These are phyloP conservation scores for Aleurites moluccanus DNA, from an alignment of 441 rosid genomes.

Conservation along the genomic window DNA sequence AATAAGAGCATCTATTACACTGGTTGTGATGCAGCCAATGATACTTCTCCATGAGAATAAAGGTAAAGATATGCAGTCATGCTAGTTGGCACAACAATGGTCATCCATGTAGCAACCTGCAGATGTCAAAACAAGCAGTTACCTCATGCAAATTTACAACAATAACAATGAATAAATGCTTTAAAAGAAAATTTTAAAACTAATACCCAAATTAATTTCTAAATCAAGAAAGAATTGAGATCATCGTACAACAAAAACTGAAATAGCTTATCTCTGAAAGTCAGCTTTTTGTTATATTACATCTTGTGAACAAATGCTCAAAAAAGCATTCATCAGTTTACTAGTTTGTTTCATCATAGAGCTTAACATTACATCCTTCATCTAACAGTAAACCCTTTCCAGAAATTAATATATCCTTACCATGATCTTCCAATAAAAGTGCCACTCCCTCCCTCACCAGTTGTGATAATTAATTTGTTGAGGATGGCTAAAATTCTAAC, in stretches of 20 bases:
- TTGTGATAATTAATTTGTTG: neutral
- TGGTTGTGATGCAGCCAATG: constrained; percentile 97
- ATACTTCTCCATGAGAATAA: constrained; percentile 94
- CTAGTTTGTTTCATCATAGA: neutral
- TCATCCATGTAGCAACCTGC: constrained; percentile 97
- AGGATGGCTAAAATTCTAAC: neutral
- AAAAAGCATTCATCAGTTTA: neutral
- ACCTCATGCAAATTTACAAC: neutral
- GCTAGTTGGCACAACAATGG: constrained; percentile 82
- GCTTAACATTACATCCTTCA: neutral
- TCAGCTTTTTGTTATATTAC: neutral
- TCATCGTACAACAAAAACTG: neutral
- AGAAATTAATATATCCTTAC: neutral
- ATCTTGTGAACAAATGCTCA: constrained; percentile 2
- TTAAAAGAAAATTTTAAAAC: neutral
- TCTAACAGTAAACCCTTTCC: constrained; percentile 1
- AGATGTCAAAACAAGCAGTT: constrained; percentile 28
- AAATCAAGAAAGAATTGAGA: constrained; percentile 1
- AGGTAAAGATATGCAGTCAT: constrained; percentile 94
- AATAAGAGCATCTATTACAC: constrained; percentile 94
- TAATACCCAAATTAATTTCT: constrained; percentile 5
- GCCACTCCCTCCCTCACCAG: neutral
- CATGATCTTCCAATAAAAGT: neutral
- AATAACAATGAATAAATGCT: neutral
- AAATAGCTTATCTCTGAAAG: neutral